These are phyloP conservation scores for Stachybotrys chartarum DNA, from an alignment of 2,329 filamentous ascomycete genomes.

Conservation along the genomic window DNA sequence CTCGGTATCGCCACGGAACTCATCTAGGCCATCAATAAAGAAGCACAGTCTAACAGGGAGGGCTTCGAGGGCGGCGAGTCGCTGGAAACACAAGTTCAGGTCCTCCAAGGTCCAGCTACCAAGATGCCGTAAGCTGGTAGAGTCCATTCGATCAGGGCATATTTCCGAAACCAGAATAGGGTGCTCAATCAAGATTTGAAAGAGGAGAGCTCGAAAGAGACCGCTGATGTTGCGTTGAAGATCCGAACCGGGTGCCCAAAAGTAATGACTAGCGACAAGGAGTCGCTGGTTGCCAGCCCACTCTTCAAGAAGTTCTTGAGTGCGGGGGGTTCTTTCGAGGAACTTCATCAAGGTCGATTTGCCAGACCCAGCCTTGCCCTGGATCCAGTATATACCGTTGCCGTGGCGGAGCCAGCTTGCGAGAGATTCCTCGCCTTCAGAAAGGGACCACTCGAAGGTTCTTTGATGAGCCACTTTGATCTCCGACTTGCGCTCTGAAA, in stretches of 20 bases:
- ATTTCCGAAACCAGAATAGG: neutral
- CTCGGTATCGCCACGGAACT: slow-evolving; percentile 7
- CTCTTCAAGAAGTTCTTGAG: neutral
- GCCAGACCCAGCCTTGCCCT: slow-evolving; percentile 2
- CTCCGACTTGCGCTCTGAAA: neutral
- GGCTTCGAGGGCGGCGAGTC: neutral
- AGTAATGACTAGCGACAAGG: slow-evolving; percentile 1
- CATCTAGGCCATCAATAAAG: slow-evolving; percentile 18
- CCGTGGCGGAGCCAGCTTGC: neutral
- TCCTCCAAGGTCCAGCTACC: slow-evolving; percentile 1
- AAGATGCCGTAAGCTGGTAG: neutral
- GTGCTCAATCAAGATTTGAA: slow-evolving; percentile 1
- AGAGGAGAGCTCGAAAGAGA: slow-evolving; percentile 1
- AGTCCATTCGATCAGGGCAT: neutral
- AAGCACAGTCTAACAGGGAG: slow-evolving; percentile 6
- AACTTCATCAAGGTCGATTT: slow-evolving; percentile 3
- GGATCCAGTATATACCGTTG: slow-evolving; percentile 1
- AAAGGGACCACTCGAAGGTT: slow-evolving; percentile 1
- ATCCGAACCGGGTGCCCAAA: slow-evolving; percentile 1
- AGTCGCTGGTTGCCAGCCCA: neutral
- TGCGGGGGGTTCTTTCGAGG: neutral
- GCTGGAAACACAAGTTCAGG: neutral
- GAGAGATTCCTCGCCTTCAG: neutral
- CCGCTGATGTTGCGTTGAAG: slow-evolving; percentile 1
- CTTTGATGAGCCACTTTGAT: slow-evolving; percentile 1